A percentile compares a stretch with the other conserved stretches of the same genome.
Evolutionary conservation across 2,329 filamentous ascomycete species (phyloP).

Genomic region (Fusarium temperatum): DNA sequence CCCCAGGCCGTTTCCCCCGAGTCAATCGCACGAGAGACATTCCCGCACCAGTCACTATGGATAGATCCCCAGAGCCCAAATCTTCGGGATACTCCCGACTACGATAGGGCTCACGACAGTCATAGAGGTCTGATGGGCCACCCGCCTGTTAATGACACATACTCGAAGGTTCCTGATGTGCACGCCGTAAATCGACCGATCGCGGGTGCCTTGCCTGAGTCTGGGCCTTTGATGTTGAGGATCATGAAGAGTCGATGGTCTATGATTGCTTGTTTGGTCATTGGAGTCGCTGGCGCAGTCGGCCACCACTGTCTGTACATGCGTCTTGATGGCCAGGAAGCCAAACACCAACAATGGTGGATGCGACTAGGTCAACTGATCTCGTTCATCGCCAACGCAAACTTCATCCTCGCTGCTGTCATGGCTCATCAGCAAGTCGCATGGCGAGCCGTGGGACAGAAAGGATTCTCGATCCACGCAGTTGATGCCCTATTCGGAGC

Average conservation of each 20-base stretch:
- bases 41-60: conserved; percentile 1
- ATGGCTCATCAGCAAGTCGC: conserved; percentile 29
- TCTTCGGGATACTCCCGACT: conserved; percentile 8
- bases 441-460: conserved; percentile 17
- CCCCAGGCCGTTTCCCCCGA: conserved; percentile 1
- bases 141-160: neutral
- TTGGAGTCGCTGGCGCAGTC: conserved; percentile 5
- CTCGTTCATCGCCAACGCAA: conserved; percentile 20
- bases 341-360: conserved; percentile 25
- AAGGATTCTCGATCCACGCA: conserved; percentile 12
- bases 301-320: conserved; percentile 16
- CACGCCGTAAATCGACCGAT: neutral
- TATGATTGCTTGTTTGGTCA: conserved; percentile 12
- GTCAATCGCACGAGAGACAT: neutral
- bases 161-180: neutral
- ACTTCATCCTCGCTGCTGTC: conserved; percentile 11
- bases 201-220: neutral
- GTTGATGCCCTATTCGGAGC: conserved; percentile 34
- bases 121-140: neutral
- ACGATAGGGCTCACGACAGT: conserved; percentile 10
- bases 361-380: conserved; percentile 17
- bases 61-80: conserved; percentile 18
- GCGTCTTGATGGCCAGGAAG: conserved; percentile 4
- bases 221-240: neutral
- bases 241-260: conserved; percentile 24